phyloP scores from a whole-genome alignment of 129 eudicot species.

The Rutidosis leptorrhynchoides region DNA sequence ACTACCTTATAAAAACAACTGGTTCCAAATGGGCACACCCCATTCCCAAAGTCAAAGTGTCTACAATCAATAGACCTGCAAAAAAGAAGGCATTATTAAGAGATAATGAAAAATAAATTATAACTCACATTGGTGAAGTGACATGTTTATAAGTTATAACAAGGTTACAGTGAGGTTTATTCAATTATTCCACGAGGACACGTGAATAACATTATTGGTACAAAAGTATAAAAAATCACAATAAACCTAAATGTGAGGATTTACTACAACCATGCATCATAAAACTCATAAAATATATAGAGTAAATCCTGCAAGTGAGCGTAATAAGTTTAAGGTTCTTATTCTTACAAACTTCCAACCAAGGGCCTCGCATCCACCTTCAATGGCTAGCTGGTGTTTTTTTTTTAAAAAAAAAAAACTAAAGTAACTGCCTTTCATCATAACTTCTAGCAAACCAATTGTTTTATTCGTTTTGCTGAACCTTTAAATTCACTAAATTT shows the following conservation, averaged over 20 bases:
- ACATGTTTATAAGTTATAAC: slow-evolving; percentile 9
- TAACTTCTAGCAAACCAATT: neutral
- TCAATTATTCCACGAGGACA: slow-evolving; percentile 5
- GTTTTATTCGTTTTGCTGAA: neutral
- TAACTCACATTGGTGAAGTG: neutral
- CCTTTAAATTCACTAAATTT: neutral
- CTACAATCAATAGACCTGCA: slow-evolving; percentile 95
- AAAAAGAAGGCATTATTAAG: slow-evolving; percentile 16
- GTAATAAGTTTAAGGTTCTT: neutral
- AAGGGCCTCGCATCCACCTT: neutral
- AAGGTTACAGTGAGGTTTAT: neutral
- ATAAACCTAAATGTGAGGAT: neutral
- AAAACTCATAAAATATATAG: neutral
- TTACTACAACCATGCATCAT: neutral
- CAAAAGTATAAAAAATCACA: neutral
- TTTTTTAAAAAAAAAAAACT: too few species aligned
- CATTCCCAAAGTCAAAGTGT: slow-evolving; percentile 91
- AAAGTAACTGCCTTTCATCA: neutral
- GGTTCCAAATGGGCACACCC: slow-evolving; percentile 89
- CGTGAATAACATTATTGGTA: neutral
- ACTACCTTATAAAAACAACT: slow-evolving; percentile 96
- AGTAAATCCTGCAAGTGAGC: neutral
- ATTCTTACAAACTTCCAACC: neutral
- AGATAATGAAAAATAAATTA: slow-evolving; percentile 1
- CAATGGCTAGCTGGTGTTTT: neutral